phyloP scores from a whole-genome alignment of 352 stramenopile genomes.

The Achlya hypogyna region DNA sequence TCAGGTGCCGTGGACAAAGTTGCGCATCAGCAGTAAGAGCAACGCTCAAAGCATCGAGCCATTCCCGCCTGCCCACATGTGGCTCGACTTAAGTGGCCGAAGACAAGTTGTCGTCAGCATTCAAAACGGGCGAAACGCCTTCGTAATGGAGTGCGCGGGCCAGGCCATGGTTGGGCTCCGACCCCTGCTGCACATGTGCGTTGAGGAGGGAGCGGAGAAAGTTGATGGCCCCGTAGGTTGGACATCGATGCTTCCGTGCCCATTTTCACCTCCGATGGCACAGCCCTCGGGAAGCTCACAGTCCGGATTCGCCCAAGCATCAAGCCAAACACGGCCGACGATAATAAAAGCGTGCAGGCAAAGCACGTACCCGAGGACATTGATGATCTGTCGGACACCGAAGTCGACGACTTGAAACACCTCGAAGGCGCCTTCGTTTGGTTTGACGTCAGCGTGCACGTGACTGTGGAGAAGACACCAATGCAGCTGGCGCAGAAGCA shows the following conservation, averaged over 20 bases:
- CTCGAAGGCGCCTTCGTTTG: slow-evolving; percentile 12
- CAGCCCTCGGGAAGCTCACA: not conserved
- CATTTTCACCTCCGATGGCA: slow-evolving; percentile 6
- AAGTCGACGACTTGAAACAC: not conserved
- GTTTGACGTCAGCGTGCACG: not conserved
- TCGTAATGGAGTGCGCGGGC: not conserved
- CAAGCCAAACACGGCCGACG: not conserved
- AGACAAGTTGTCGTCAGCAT: not conserved
- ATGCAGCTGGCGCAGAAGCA: not conserved
- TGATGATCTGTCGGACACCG: slow-evolving; percentile 17
- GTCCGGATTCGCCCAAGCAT: not conserved
- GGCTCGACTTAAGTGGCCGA: not conserved
- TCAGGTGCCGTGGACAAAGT: no score
- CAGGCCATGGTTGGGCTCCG: slow-evolving; percentile 14
- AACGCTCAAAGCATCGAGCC: no score
- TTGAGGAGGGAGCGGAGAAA: not conserved
- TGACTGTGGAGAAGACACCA: not conserved
- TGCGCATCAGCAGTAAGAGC: no score
- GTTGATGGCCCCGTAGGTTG: not conserved
- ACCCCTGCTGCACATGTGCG: slow-evolving; percentile 17
- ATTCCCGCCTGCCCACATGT: no score
- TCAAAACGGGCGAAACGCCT: not conserved
- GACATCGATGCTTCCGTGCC: slow-evolving; percentile 8
- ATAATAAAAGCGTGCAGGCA: not conserved
- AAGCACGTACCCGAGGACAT: slow-evolving; percentile 10